Base-by-base conservation (phyloP, 2,329 filamentous ascomycete species). In the Fusarium dlaminii region DNA sequence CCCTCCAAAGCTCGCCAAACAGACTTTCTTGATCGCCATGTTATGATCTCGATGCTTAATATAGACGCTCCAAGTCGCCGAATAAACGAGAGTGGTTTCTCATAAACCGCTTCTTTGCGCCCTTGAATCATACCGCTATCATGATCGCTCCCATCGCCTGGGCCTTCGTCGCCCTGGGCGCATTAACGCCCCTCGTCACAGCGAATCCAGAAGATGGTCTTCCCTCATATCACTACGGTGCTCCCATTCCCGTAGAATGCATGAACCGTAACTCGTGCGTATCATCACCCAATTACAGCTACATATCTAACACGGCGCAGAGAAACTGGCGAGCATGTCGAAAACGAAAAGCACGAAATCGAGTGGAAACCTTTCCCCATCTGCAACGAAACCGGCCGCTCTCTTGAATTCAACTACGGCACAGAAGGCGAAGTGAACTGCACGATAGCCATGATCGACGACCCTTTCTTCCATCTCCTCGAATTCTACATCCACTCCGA, bases 401-500 rank as follows among this genome's bases (percentile, higher is more conserved):
- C 95, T 1, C 91, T 99, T 78, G 91, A 96, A 79, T 92, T 99
- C 81, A 89, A 90, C 82, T 98, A 98, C 85, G 95, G 95, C 81
- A 84, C 93, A 75, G 94, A 96, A 81, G 85, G 84, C 84, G 95
- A 97, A 81, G 84, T 94, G 76, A 96, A 96, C 85, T 96, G 94
- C 86, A 96, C 94, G 63, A 91, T 96, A 78, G 86, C 92, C 80
- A 89, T 93, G 83, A 87, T 96, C 78, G 88, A 89, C 78, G 94
- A 96, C 81, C 89, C 92, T 45, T 92, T 95, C 87, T 96, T 94
- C 87, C 94, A 96, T 84, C 89, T 96, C 58, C 92, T 96, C 85
- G 94, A 98, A 85, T 98, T 98, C 88, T 98, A 98, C 88, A 92
- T 98, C 82, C 96, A 98, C 87, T 95, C 93, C 85, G 96, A 99